Evolutionary conservation across 805 yeast species (phyloP), one percentile per base, ranked within the genome.

Genomic region (Candida michaelii): DNA sequence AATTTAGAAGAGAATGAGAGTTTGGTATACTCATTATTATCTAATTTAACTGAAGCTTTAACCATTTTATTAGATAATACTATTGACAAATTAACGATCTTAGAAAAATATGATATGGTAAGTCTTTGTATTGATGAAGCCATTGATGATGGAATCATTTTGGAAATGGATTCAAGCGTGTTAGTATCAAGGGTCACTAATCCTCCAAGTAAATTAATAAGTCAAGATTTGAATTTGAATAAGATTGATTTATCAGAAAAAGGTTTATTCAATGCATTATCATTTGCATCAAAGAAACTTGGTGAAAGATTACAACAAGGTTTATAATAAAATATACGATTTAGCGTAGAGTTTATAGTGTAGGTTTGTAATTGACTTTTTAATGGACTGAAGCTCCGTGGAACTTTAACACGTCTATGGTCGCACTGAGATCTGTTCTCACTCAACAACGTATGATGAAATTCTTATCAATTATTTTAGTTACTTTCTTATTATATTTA

Each of bases 171-270:
- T 56, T 82, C 95, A 4, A 79, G 84, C 27, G 81, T 87, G 31
- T 86, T 93, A 53, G 90, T 91, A 2, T 79, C 95, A 12, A 79
- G 99, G 66, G 96, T 90, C 18, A 86, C 98, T n/a, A 79, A 80
- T 46, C 82, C 93, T 24, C 96, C 97, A 35, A 65, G 54, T 24
- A 50, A 50, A 16, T 52, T 50, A 39, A 47, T 80, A 25, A 80
- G 75, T 50, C 53, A 49, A 43, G 96, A 89, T 53, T 54, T 62
- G 55, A 73, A 76, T 48, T 68, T 80, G 54, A 74, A 76, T 55
- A 69, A 76, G 45, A 75, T 85, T 44, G 90, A 85, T 55, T 61
- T 82, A 34, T 74, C 81, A 42, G 93, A 85, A 61, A 83, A 80
- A 59, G 89, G 91, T 13, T 68, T 93, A 49, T 71, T 85, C 63